Evolutionary conservation across 495 filamentous ascomycete genomes (phyloP).

Genomic region (Trichoderma gamsii): DNA sequence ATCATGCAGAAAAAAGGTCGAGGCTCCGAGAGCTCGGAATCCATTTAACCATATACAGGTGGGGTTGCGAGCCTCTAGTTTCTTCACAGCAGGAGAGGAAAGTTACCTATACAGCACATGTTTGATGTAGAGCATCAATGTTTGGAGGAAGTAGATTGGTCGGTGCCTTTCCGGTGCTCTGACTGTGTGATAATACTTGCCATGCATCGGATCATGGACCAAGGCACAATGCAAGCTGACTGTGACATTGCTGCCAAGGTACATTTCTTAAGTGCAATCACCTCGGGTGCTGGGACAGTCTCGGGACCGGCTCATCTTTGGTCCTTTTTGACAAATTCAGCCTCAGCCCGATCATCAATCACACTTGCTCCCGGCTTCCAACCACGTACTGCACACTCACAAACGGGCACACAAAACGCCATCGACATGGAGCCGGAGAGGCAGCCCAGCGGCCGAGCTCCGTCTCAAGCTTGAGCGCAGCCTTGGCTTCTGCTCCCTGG

Average conservation of each 20-base stretch:
- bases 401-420: not conserved
- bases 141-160: not conserved
- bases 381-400: not conserved
- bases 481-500: not conserved
- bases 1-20: not conserved
- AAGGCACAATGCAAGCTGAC: not conserved
- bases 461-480: not conserved
- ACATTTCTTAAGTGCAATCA: too few species aligned
- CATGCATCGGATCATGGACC: not conserved
- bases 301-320: too few species aligned
- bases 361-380: too few species aligned
- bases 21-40: not conserved
- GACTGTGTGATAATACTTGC: not conserved
- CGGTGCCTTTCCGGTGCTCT: not conserved
- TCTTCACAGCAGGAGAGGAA: not conserved
- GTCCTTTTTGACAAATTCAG: too few species aligned
- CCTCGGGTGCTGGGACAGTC: too few species aligned
- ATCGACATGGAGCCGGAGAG: not conserved
- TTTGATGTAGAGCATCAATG: too few species aligned
- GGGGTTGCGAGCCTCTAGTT: not conserved
- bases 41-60: constrained; percentile 1
- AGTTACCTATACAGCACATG: not conserved
- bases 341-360: too few species aligned
- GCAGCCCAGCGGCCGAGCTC: not conserved
- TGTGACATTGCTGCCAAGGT: not conserved